Evolutionary conservation across 2,329 filamentous ascomycete genomes (phyloP).

Genomic region (Diaporthe aspalathi): DNA sequence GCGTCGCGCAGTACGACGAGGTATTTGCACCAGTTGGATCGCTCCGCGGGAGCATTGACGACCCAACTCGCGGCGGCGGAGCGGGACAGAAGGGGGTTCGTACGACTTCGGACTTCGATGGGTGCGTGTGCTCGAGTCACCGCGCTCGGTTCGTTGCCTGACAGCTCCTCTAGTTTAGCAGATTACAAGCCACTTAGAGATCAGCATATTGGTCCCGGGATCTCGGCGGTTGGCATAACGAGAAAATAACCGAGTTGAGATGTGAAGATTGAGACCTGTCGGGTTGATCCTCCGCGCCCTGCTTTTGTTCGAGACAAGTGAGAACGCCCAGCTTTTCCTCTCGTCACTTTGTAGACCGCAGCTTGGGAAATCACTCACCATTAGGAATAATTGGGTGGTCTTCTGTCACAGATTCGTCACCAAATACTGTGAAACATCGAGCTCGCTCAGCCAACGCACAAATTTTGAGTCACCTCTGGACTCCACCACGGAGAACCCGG

Average conservation of each 20-base stretch:
- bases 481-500: background rate
- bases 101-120: background rate
- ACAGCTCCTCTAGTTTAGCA: background rate
- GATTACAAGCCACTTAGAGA: background rate
- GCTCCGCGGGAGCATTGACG: background rate
- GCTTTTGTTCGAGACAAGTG: background rate
- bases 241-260: background rate
- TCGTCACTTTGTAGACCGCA: background rate
- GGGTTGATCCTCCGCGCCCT: background rate
- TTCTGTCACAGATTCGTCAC: background rate
- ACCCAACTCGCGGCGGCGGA: background rate
- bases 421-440: background rate
- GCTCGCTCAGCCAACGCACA: background rate
- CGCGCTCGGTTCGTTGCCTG: background rate
- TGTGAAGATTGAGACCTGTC: no score
- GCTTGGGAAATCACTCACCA: background rate
- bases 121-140: background rate
- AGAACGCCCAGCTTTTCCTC: background rate
- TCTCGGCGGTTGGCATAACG: background rate
- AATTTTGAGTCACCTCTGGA: background rate
- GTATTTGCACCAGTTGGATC: conserved; percentile 43
- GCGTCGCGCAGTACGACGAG: no score
- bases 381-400: background rate
- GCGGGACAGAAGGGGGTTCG: background rate
- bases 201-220: background rate